Evolutionary conservation across 306 rosid species (phyloP).

Genomic region (Cicer judaicum): DNA sequence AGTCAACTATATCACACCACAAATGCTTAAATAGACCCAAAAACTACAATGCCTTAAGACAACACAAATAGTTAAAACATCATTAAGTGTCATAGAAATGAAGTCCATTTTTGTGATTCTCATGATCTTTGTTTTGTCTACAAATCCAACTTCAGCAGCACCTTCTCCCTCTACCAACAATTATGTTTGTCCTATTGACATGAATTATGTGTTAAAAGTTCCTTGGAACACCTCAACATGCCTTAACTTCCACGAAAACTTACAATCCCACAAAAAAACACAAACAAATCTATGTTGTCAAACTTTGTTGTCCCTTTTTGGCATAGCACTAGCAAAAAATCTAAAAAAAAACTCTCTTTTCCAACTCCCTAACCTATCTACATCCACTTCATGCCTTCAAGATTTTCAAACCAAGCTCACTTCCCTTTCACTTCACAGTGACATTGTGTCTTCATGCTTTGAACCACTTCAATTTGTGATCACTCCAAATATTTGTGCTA

Average conservation of each 20-base stretch:
- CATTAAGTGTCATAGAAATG: conserved; percentile 21
- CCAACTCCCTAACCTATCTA: conserved; percentile 54
- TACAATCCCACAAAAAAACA: conserved; percentile 31
- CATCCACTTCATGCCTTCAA: conserved; percentile 67
- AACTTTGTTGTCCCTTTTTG: conserved; percentile 61
- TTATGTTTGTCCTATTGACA: conserved; percentile 65
- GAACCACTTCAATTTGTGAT: conserved; percentile 69
- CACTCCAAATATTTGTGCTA: conserved; percentile 61
- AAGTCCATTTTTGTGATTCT: conserved; percentile 40
- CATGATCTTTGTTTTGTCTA: conserved; percentile 35
- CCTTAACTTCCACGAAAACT: conserved; percentile 45
- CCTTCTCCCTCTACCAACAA: conserved; percentile 30
- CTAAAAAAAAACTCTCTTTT: conserved; percentile 68
- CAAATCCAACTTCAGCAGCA: conserved; percentile 39
- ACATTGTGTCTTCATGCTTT: conserved; percentile 57
- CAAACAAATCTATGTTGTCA: conserved; percentile 57
- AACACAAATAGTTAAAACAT: background rate
- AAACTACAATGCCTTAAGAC: background rate
- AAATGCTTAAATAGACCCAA: conserved; percentile 1
- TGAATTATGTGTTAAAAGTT: conserved; percentile 60
- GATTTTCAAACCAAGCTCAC: conserved; percentile 65
- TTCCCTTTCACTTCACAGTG: conserved; percentile 53
- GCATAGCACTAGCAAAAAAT: conserved; percentile 62
- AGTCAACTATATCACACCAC: background rate
- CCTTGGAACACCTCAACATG: conserved; percentile 74